Base-by-base conservation (phyloP, 2,329 filamentous ascomycete genomes). In the Aspergillus pseudoterreus region DNA sequence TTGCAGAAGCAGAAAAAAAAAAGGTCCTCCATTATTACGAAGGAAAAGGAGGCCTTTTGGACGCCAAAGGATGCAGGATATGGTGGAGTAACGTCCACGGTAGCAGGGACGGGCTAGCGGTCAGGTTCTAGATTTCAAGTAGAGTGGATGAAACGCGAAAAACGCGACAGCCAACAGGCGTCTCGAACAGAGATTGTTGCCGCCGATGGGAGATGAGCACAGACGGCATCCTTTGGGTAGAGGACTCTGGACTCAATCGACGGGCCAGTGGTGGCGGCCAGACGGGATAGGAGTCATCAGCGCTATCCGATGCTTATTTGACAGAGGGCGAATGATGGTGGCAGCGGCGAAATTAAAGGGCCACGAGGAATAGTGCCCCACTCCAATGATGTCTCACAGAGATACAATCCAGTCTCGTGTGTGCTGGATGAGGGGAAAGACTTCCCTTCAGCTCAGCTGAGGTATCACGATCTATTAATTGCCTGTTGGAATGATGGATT, bases 1-100 rank as follows among this genome's bases (percentile, higher is more conserved):
- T 46, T 43, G 47, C 55, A 49, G 52, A 54, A 48, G 51, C 49
- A 52, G 59, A 60, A 61, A 61, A 64, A 61, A 64, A 54, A 55
- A 39, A 9, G 35, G 2, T 38, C 14, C 15, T 41, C 46, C 41
- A 53, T 35, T 36, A 52, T 47, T 38, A 39, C 47, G 19, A 45
- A 52, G 44, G 43, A 54, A 52, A 53, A 47, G 51, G 51, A 50
- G 52, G 50, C 36, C 43, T 50, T 49, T 27, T 48, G 32, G 38
- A 49, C 27, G 27, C 45, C 48, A 45, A 47, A 49, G 43, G 32
- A 36, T 32, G 44, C 43, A 24, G 35, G 48, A 46, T 43, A 49
- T 39, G 44, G 59, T 62, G 59, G 59, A 59, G 56, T 54, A 44
- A 6, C 39, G n/a, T 45, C 50, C 42, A 45, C 39, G 46, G 38